Base-by-base conservation (phyloP, 1,139 yeast species). In the Yamadazyma jaroonii region DNA sequence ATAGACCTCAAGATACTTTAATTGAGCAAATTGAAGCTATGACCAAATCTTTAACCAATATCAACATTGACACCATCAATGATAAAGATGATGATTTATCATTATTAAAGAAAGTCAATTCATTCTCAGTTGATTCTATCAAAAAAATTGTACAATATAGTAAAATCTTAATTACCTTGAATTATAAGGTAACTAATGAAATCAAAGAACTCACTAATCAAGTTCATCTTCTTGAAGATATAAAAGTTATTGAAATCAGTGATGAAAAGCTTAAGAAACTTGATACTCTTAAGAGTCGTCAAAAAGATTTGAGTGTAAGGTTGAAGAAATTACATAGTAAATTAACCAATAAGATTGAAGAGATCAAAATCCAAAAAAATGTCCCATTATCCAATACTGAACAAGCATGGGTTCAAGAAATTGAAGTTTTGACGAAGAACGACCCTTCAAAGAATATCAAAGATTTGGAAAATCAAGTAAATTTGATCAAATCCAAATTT, bases 351-450 rank as follows among this genome's bases (percentile, higher is more conserved):
- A 49, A 57, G 9, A 48, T 61, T 5, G 57, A 57, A 31, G 46
- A 48, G 12, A 37, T 52, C 9, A 56, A 51, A 29, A 48, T 52
- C 9, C 36, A 45, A 4, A 52, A 49, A 23, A 43, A 59, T 1
- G 43, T 62, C 9, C 73, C 73, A 3, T 46, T 69, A 14, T 64
- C 73, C 0, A 47, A 50, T 4, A 61, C 61, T 5, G 77, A 71
- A 43, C 56, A 47, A 32, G 37, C 41, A 4, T 71, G 74, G 74
- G 59, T 64, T 35, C 54, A 54, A 25, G 74, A 71, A 41, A 50
- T 71, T 22, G 67, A 69, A 39, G 25, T 47, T 0, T 47, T 63
- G 23, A 56, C 46, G 6, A 17, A 17, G 20, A 27, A 34, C 2
- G 40, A 31, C 25, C 14, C 27, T 4, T 12, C 32, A 10, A 35